Evolutionary conservation across 2,329 filamentous ascomycete species (phyloP), one percentile per base, ranked within the genome.

Genomic region (Epichloe brachyelytri): DNA sequence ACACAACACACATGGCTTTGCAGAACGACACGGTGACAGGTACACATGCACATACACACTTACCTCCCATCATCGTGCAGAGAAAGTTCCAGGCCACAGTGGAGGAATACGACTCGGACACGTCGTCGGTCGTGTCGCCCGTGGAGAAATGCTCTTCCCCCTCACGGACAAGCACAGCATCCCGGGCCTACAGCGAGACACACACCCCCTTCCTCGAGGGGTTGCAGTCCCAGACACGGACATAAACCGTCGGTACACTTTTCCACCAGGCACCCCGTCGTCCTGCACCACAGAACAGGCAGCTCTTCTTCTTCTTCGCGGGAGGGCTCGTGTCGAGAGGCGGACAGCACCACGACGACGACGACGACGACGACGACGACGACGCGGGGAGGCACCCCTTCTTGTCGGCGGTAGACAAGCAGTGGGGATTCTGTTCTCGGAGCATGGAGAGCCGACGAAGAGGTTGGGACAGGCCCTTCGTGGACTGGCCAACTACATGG

Each of bases 401-500:
- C 10, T 39, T 60, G 10, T 65, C 61, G 1, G 77, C 78, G 2
- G 65, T 85, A 30, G 86, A 90, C 62, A 79, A 77, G 61, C 82
- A 83, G 61, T 95, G 88, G 85, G 86, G 5, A 73, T 73, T 10
- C 65, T 95, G 3, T 94, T 94, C 61, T 80, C 85, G 45, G 70
- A 73, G 3, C 73, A 81, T 30, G 85, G 83, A 0, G 74, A 77
- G 51, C 80, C 86, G 1, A 90, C 87, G 0, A 66, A 73, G 46
- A 75, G 86, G 48, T 73, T 91, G 15, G 78, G 78, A 0, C 79
- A 89, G 56, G 81, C 93, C 39, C 68, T 94, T 46, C 74, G 81
- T 51, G 86, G 86, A 0, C 71, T 95, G 51, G 87, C 86, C 12
- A 74, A 80, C 50, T 83, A 88, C 62, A 70, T 95, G 60, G 86